Conservation (phyloP, 306 rosid species). For the Benincasa hispida region DNA sequence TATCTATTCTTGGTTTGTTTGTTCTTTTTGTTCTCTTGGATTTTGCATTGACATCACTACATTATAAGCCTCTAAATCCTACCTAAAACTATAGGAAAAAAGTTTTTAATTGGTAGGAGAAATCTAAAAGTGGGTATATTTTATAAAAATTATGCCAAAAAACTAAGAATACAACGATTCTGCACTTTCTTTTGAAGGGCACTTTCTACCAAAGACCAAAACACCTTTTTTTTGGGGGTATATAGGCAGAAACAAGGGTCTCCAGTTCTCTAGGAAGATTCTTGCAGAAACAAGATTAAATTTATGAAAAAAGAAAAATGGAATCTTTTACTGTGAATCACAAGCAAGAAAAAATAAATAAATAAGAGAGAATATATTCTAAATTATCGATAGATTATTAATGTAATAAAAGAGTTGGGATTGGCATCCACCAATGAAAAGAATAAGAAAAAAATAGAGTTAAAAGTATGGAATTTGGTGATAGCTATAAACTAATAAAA, state of each 20-base stretch:
- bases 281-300: background rate
- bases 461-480: background rate
- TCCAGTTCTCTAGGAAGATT: slow-evolving; percentile 6
- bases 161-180: background rate
- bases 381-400: background rate
- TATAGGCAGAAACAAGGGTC: background rate
- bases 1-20: background rate
- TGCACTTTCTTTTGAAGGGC: background rate
- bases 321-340: slow-evolving; percentile 10
- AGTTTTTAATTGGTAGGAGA: background rate
- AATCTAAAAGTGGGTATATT: background rate
- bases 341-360: background rate
- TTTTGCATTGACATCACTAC: background rate
- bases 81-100: background rate
- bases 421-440: background rate
- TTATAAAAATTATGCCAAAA: background rate
- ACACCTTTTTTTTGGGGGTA: too few species aligned
- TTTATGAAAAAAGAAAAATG: background rate
- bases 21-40: background rate
- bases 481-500: background rate
- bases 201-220: background rate
- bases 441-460: background rate
- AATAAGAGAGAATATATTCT: background rate
- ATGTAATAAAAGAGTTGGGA: background rate
- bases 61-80: too few species aligned